Base-by-base conservation (phyloP, 371 early-diverging fungal species). In the Blastocladiella emersonii region DNA sequence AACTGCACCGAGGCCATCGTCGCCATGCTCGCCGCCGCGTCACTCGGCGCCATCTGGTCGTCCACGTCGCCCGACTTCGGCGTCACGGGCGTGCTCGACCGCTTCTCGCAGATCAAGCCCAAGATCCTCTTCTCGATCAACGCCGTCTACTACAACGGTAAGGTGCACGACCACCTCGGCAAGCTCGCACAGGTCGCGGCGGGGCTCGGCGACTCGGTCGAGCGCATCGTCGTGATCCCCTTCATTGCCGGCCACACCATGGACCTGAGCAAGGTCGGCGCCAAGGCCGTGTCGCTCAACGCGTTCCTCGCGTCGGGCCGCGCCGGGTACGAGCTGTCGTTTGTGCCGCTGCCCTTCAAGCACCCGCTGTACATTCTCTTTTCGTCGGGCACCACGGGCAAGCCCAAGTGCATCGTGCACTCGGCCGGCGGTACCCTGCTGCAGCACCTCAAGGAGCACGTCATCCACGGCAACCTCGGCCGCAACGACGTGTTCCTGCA, bases 371-470 rank as follows among this genome's bases (percentile, higher is more conserved):
- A 89, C 68, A 93, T 96, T 62, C 74, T 99, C 64, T 99, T 91
- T 75, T 93, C 93, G 34, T 95, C 95, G 3, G 99, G 99, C 21
- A 98, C 97, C 1, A 98, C 98, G 51, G 85, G 91, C 39, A 84
- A 89, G 62, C 99, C 99, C 27, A 99, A 99, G 70, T 98, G 99
- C 68, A 87, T 98, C 51, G 93, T 95, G 30, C 99, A 99, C 72
- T 87, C 91, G 10, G 91, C 93, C 30, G 97, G 92, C 44, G 93
- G 95, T 41, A 75, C 90, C 63, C 72, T 97, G 30, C 76, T 97
- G 60, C 95, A 97, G 73, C 88, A 93, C 63, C 82, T 87, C 64
- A 97, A 95, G 72, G 98, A 97, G 66, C 95, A 94, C 66, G 74
- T 86, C 35, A 83, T 95, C 59, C 92, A 94, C 61, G 89, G 90